phyloP scores from a whole-genome alignment of 2,329 filamentous ascomycete species.

The Colletotrichum falcatum region DNA sequence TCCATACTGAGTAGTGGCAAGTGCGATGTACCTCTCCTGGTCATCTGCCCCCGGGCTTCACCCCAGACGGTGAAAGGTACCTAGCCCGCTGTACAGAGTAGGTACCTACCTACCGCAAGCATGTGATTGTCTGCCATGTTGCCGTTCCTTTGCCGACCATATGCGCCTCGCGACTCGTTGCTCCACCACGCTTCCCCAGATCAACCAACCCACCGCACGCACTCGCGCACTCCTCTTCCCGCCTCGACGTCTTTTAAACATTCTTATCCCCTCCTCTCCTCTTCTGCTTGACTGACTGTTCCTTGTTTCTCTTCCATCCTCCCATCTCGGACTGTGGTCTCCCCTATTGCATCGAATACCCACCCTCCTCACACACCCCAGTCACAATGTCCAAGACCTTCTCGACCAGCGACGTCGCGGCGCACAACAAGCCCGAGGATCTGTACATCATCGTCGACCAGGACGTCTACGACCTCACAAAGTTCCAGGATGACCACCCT shows the following conservation, averaged over 20 bases:
- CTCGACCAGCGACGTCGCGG: conserved; percentile 84
- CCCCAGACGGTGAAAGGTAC: conserved; percentile 11
- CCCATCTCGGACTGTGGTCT: neutral
- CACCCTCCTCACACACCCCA: conserved; percentile 16
- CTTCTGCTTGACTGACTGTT: neutral
- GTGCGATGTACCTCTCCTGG: conserved; percentile 14
- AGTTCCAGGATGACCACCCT: conserved; percentile 87
- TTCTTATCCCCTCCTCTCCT: conserved; percentile 15
- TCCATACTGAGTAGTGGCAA: too few species aligned
- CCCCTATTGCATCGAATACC: neutral
- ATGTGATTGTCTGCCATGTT: conserved; percentile 35
- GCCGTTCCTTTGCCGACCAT: conserved; percentile 32
- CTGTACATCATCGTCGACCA: conserved; percentile 93
- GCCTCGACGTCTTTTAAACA: conserved; percentile 32
- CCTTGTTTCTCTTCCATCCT: conserved; percentile 20
- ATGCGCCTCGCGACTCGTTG: conserved; percentile 40
- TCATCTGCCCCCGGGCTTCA: conserved; percentile 6
- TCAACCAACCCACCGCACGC: neutral
- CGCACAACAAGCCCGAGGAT: conserved; percentile 88
- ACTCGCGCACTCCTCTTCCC: neutral
- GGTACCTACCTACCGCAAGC: conserved; percentile 14
- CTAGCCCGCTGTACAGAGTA: too few species aligned
- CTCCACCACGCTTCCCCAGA: conserved; percentile 31
- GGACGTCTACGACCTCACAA: conserved; percentile 95
- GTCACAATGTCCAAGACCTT: conserved; percentile 87